phyloP scores from a whole-genome alignment of 75 land plant species.

The Larix kaempferi region DNA sequence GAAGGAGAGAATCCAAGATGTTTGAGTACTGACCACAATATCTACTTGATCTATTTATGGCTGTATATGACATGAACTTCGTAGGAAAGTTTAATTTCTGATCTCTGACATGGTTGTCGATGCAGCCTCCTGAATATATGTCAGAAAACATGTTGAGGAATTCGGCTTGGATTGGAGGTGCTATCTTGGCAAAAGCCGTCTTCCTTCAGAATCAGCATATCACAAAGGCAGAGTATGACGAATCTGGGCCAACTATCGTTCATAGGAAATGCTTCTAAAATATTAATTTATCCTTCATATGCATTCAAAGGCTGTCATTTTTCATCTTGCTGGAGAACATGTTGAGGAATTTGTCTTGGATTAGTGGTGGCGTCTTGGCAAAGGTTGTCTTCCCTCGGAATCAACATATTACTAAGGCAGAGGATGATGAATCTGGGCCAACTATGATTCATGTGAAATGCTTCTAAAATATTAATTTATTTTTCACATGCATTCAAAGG shows the following conservation, averaged over 20 bases:
- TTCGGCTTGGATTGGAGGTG: conserved; percentile 99
- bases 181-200: conserved; percentile 96
- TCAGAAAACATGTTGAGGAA: conserved; percentile 81
- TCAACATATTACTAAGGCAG: conserved; percentile 93
- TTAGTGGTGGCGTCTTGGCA: conserved; percentile 96
- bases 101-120: neutral
- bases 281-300: too few relatives aligned
- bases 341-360: conserved; percentile 83
- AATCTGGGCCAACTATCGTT: conserved; percentile 87
- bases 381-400: conserved; percentile 99
- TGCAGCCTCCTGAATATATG: conserved; percentile 99
- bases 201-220: conserved; percentile 99
- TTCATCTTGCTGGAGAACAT: conserved; percentile 77
- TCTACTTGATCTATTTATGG: too few relatives aligned
- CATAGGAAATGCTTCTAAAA: conserved; percentile 88
- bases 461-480: conserved; percentile 33
- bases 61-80: too few relatives aligned
- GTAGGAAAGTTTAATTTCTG: neutral
- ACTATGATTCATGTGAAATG: conserved; percentile 90
- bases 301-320: too few relatives aligned
- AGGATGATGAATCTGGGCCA: conserved; percentile 95
- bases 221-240: conserved; percentile 97
- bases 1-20: too few relatives aligned
- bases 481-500: too few relatives aligned
- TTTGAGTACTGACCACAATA: too few relatives aligned